Base-by-base conservation (phyloP, 495 filamentous ascomycete species). In the Aspergillus sparsus region DNA sequence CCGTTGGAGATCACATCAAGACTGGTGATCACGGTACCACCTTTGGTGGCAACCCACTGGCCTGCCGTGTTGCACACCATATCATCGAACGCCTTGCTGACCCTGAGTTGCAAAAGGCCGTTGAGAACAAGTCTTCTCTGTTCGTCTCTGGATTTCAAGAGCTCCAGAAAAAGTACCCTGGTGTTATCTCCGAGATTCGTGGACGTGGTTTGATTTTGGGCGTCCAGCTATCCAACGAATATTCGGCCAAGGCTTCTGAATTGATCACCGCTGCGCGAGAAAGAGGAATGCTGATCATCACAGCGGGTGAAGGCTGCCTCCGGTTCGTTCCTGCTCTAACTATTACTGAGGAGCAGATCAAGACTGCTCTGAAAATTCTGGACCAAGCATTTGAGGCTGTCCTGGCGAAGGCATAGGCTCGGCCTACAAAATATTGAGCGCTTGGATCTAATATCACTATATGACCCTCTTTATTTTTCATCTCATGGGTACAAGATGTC, bases 1-100 rank as follows among this genome's bases (percentile, higher is more conserved):
- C 78, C 33, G 92, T 98, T 0, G 87, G 83, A 8, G 80, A 87
- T n/a, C 87, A 88, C 70, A 95, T 98, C 69, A 87, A 89, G 66
- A 85, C 89, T 6, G 94, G 94, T 49, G 94, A 98, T 68, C 94
- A 98, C 71, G 94, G 94, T 21, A 98, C 94, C 2, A 98, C 94
- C 11, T 98, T 96, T 66, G 94, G 94, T 16, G 94, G 94, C 3
- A 98, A 98, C 76, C 95, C 94, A 15, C 79, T 98, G 12, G 94
- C 85, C 1, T 89, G 87, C 66, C 81, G 93, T 41, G 71, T 98
- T 2, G 95, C 91, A 4, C 87, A 95, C 68, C 84, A 93, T 69
- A 86, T 96, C 50, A 83, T 98, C 57, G 76, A 77, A n/a, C 81
- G 89, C 12, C 79, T 98, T 12, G 80, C 88, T 0, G 80, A 88